A percentile compares a stretch with the other conserved stretches of the same genome.
These are phyloP conservation scores for Ilyonectria mors-panacis DNA, from an alignment of 2,329 filamentous ascomycete genomes.

Conservation along the genomic window DNA sequence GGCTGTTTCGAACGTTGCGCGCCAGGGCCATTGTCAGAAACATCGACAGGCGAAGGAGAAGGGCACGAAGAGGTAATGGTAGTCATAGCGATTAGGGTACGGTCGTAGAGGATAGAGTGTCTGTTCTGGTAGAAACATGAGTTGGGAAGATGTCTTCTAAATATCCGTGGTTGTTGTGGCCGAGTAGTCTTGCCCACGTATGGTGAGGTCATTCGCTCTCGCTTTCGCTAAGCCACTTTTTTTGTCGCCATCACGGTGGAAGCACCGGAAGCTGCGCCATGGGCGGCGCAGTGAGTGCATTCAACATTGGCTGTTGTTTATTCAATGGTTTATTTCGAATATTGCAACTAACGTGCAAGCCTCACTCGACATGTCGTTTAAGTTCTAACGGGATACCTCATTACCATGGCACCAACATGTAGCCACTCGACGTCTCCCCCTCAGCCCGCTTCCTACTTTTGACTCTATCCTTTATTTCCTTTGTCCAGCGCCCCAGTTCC, in stretches of 20 bases:
- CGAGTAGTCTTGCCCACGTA: background rate
- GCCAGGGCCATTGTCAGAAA: constrained; percentile 25
- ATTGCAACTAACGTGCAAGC: background rate
- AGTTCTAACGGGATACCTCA: constrained; percentile 38
- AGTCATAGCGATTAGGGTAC: constrained; percentile 8
- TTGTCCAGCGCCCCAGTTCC: constrained; percentile 37
- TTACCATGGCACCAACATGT: constrained; percentile 38
- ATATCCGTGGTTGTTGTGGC: background rate
- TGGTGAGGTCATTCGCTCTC: constrained; percentile 15
- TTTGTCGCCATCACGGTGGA: background rate
- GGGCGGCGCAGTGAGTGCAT: background rate
- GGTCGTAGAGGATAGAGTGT: background rate
- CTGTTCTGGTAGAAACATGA: constrained; percentile 4
- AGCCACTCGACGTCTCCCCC: constrained; percentile 29
- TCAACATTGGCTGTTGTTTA: too few relatives aligned
- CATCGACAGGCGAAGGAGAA: constrained; percentile 31
- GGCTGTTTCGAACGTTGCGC: constrained; percentile 33
- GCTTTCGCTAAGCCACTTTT: constrained; percentile 15
- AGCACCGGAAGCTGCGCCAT: background rate
- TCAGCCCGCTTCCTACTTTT: constrained; percentile 25
- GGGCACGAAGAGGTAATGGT: constrained; percentile 11
- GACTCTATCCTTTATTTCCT: constrained; percentile 35
- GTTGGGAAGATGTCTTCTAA: background rate
- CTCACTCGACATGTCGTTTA: constrained; percentile 16
- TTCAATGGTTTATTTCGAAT: background rate